phyloP scores from a whole-genome alignment of 2,329 filamentous ascomycete genomes.

The Ustulina deusta region DNA sequence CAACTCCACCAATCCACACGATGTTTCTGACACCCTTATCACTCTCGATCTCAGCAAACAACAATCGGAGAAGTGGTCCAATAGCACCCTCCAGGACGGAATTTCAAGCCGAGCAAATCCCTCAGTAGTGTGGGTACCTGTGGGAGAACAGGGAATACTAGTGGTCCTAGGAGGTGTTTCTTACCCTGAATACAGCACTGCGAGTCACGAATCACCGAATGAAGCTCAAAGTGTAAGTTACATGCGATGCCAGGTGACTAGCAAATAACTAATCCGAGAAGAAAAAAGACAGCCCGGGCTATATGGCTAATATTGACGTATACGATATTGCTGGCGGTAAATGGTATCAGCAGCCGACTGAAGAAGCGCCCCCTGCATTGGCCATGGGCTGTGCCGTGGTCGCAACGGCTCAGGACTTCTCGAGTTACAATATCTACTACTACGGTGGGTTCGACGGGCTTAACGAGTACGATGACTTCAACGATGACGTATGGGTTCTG shows the following conservation, averaged over 20 bases:
- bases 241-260: background rate
- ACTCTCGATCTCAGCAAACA: slow-evolving; percentile 69
- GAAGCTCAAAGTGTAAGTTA: slow-evolving; percentile 56
- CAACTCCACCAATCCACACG: slow-evolving; percentile 54
- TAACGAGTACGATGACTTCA: slow-evolving; percentile 54
- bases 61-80: slow-evolving; percentile 65
- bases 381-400: slow-evolving; percentile 80
- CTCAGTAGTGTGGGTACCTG: slow-evolving; percentile 80
- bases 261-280: slow-evolving; percentile 52
- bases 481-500: slow-evolving; percentile 82
- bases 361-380: slow-evolving; percentile 66
- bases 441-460: slow-evolving; percentile 79
- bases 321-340: slow-evolving; percentile 77
- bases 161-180: slow-evolving; percentile 81
- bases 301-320: slow-evolving; percentile 78
- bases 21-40: slow-evolving; percentile 69
- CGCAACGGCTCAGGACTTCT: slow-evolving; percentile 75
- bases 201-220: slow-evolving; percentile 48
- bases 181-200: slow-evolving; percentile 63
- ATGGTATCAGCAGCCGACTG: slow-evolving; percentile 78
- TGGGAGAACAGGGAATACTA: slow-evolving; percentile 79
- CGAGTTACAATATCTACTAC: slow-evolving; percentile 86
- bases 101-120: slow-evolving; percentile 70
- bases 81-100: slow-evolving; percentile 62
- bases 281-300: slow-evolving; percentile 73